Base-by-base conservation (phyloP, 257 asterid species). In the Leptodermis oblonga region DNA sequence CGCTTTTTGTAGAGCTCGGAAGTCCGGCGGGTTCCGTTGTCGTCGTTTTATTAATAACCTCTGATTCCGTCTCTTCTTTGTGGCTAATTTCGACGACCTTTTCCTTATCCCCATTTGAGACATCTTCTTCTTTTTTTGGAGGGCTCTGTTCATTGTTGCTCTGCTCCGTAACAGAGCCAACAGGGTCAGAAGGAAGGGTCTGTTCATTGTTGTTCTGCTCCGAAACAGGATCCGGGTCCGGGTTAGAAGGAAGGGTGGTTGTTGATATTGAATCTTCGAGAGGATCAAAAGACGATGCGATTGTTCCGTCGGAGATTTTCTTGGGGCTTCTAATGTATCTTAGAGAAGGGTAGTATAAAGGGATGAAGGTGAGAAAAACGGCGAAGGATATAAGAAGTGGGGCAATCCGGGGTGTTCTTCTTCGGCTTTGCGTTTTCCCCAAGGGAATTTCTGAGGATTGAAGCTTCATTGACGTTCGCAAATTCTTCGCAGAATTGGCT, bases 371-470 rank as follows among this genome's bases (percentile, higher is more conserved):
- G 58, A 86, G 59, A 55, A 89, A 58, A 15, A 82, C 37, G 0
- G 86, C 61, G 4, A 87, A 66, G 76, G 73, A 73, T 15, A 82
- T 22, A 30, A 91, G 76, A 39, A 87, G 64, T 36, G 87, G 87
- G 53, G 79, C 81, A 11, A 82, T 48, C n/a, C 74, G 84, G 14
- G 82, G 76, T 31, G 78, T 39, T 70, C 69, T 82, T 70, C 83
- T 78, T 68, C 89, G 68, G 7, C 83, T 42, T 41, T 83, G 95
- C 30, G 74, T 66, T 83, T 85, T 86, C 64, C 80, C 78, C 1
- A 76, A 34, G 23, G 89, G 85, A 68, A 84, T 76, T 26, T 90
- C 88, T n/a, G 77, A 54, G 70, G 79, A 71, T 68, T 72, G 79
- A 69, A 69, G 81, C 88, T 82, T 90, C 96, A 88, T 86, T 54